Conservation (phyloP, 2,329 filamentous ascomycete species). For the Sarocladiaceae sp. region DNA sequence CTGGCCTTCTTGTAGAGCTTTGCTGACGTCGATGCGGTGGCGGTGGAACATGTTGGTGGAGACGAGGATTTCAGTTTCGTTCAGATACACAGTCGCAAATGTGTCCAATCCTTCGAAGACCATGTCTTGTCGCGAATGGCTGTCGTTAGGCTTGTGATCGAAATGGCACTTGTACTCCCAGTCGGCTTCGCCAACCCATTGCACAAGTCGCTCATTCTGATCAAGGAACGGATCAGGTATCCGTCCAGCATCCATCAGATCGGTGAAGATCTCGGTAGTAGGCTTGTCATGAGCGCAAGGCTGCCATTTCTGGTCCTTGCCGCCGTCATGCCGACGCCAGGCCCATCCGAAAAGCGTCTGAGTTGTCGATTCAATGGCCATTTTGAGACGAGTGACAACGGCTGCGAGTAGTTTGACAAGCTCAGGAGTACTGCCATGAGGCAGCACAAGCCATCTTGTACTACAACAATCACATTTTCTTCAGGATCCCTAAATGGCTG, state of each 20-base stretch:
- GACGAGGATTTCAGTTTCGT: slow-evolving; percentile 43
- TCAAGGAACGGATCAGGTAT: slow-evolving; percentile 52
- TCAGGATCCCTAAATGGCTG: no score
- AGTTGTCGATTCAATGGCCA: slow-evolving; percentile 5
- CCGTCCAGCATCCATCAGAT: neutral
- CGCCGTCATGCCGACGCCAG: neutral
- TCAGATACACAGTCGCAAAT: slow-evolving; percentile 51
- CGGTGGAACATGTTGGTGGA: slow-evolving; percentile 58
- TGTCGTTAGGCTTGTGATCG: slow-evolving; percentile 16
- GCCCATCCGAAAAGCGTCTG: slow-evolving; percentile 1
- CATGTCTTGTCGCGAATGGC: slow-evolving; percentile 29
- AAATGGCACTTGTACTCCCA: slow-evolving; percentile 50
- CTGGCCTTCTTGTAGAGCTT: slow-evolving; percentile 26
- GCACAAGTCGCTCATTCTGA: slow-evolving; percentile 52
- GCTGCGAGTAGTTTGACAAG: no score
- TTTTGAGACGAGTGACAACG: neutral
- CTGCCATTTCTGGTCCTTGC: slow-evolving; percentile 7
- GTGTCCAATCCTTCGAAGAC: slow-evolving; percentile 60
- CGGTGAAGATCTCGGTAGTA: neutral
- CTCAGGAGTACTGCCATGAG: no score
- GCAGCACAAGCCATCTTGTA: no score
- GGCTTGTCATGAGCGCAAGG: neutral
- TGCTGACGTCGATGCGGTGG: slow-evolving; percentile 46
- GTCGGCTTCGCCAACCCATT: slow-evolving; percentile 54
- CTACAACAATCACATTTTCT: no score